Conservation (phyloP, 805 yeast species). For the Candida takata region DNA sequence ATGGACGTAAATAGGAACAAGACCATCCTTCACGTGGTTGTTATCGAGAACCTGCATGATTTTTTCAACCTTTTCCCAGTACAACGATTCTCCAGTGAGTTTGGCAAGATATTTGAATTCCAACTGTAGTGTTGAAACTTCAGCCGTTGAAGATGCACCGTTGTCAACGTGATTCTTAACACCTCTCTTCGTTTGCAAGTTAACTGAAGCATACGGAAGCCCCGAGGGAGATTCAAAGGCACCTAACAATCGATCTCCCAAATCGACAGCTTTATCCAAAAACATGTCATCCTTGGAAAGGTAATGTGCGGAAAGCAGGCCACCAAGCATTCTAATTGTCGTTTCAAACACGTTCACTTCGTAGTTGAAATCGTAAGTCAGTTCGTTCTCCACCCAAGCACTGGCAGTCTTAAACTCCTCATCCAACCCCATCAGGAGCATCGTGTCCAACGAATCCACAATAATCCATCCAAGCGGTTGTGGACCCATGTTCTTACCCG, state of each 20-base stretch:
- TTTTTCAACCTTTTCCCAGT: slow-evolving; percentile 74
- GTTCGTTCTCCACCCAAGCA: slow-evolving; percentile 65
- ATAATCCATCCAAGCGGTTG: slow-evolving; percentile 89
- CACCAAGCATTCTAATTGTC: slow-evolving; percentile 93
- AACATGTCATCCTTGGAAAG: slow-evolving; percentile 62
- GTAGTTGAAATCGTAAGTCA: slow-evolving; percentile 65
- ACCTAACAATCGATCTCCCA: slow-evolving; percentile 67
- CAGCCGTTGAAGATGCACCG: slow-evolving; percentile 87
- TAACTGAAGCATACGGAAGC: slow-evolving; percentile 73
- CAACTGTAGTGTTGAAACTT: slow-evolving; percentile 78
- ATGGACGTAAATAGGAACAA: slow-evolving; percentile 73
- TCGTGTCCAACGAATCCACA: slow-evolving; percentile 80
- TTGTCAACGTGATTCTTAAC: slow-evolving; percentile 51
- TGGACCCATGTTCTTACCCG: slow-evolving; percentile 69
- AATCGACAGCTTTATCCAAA: slow-evolving; percentile 68
- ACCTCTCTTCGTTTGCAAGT: slow-evolving; percentile 59
- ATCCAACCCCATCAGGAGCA: slow-evolving; percentile 59
- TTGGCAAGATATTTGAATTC: slow-evolving; percentile 79
- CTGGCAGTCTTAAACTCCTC: slow-evolving; percentile 59
- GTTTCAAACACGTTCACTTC: slow-evolving; percentile 85
- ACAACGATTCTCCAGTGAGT: slow-evolving; percentile 70
- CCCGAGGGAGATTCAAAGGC: slow-evolving; percentile 65
- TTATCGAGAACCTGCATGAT: slow-evolving; percentile 65
- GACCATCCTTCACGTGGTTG: slow-evolving; percentile 60
- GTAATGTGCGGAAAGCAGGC: slow-evolving; percentile 77